These are phyloP conservation scores for Chlorencoelia australis DNA, from an alignment of 2,329 filamentous ascomycete genomes.

Conservation along the genomic window DNA sequence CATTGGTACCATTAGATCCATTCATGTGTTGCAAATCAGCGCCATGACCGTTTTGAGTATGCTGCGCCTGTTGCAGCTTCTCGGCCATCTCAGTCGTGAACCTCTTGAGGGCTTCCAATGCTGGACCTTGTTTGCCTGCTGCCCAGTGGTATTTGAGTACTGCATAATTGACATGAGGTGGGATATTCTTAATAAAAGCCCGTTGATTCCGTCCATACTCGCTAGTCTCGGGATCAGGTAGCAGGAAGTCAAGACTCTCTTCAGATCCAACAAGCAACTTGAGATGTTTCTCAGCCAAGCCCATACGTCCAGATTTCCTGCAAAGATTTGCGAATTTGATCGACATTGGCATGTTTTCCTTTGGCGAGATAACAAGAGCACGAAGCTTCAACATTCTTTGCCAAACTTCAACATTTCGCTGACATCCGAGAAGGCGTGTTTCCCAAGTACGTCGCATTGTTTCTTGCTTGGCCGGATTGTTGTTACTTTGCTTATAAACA, in stretches of 20 bases:
- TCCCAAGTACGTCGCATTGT: conserved; percentile 95
- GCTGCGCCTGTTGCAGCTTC: conserved; percentile 22
- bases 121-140: conserved; percentile 56
- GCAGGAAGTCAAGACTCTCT: conserved; percentile 47
- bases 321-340: conserved; percentile 99
- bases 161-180: conserved; percentile 84
- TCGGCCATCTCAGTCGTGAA: conserved; percentile 50
- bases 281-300: conserved; percentile 88
- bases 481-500: conserved; percentile 80
- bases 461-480: conserved; percentile 74
- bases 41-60: conserved; percentile 21
- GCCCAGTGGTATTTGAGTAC: conserved; percentile 97
- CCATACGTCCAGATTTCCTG: conserved; percentile 89
- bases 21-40: conserved; percentile 23
- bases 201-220: conserved; percentile 11
- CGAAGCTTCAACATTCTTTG: conserved; percentile 94
- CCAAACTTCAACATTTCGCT: conserved; percentile 97
- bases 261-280: conserved; percentile 78
- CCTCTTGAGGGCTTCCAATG: conserved; percentile 46
- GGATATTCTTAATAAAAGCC: conserved; percentile 15
- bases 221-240: conserved; percentile 34
- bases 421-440: conserved; percentile 84
- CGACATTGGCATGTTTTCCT: conserved; percentile 97
- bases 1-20: conserved; percentile 29
- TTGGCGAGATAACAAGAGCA: conserved; percentile 80